phyloP scores from a whole-genome alignment of 2,329 filamentous ascomycete species.

The Aureobasidium namibiae region DNA sequence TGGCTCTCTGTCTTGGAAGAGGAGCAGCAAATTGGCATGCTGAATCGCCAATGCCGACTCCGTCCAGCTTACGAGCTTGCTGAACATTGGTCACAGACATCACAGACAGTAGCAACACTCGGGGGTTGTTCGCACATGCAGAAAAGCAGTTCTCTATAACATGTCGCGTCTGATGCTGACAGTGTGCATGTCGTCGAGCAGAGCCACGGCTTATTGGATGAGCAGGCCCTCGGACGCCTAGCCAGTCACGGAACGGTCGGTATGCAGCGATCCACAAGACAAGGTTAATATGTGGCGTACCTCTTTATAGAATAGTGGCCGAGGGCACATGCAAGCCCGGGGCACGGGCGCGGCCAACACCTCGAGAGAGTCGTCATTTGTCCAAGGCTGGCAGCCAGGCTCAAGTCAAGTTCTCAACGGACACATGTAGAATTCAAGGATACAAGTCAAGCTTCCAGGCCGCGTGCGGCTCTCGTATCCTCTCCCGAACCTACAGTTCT shows the following conservation, averaged over 20 bases:
- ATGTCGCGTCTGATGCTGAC: not conserved
- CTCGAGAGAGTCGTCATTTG: not conserved
- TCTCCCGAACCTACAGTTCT: not conserved
- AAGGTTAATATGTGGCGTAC: not conserved
- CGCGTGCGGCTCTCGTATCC: not conserved
- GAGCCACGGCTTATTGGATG: not conserved
- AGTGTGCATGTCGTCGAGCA: not conserved
- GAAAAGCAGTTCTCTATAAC: not conserved
- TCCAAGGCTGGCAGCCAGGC: too few species aligned
- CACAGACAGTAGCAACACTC: not conserved
- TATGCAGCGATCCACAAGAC: not conserved
- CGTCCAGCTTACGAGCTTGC: not conserved
- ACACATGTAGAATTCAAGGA: not conserved
- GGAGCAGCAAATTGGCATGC: not conserved
- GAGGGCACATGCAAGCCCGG: not conserved
- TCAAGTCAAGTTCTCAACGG: too few species aligned
- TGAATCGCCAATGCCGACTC: not conserved
- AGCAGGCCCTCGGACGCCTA: not conserved
- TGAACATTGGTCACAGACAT: not conserved
- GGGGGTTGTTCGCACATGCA: not conserved
- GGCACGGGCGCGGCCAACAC: not conserved
- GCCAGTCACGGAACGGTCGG: not conserved
- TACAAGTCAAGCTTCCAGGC: not conserved
- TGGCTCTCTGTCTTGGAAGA: slow-evolving; percentile 4
- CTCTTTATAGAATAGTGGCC: not conserved